phyloP scores from a whole-genome alignment of 2,329 filamentous ascomycete genomes.

The Fusarium piperis region DNA sequence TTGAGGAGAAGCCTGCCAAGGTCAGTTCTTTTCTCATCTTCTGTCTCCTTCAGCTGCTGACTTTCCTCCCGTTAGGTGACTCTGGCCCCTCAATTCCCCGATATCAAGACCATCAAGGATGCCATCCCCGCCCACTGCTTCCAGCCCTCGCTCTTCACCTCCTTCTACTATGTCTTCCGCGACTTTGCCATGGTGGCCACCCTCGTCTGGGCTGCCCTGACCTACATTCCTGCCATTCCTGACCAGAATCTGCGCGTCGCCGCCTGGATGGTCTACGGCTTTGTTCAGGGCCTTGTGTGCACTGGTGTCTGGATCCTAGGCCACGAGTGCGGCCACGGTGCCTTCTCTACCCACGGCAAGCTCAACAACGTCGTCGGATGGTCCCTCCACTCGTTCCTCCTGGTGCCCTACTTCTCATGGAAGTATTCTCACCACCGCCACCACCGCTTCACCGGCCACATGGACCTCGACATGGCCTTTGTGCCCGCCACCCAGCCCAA shows the following conservation, averaged over 20 bases:
- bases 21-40: conserved; percentile 6
- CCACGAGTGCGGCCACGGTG: conserved; percentile 77
- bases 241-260: conserved; percentile 54
- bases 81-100: conserved; percentile 39
- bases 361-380: conserved; percentile 72
- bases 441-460: conserved; percentile 74
- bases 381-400: conserved; percentile 70
- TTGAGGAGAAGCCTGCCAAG: conserved; percentile 32
- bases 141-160: conserved; percentile 61
- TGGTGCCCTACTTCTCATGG: conserved; percentile 79
- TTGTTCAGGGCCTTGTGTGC: conserved; percentile 71
- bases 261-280: conserved; percentile 69
- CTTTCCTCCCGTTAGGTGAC: conserved; percentile 12
- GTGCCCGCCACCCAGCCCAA: conserved; percentile 61
- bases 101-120: conserved; percentile 46
- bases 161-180: conserved; percentile 65
- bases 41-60: neutral
- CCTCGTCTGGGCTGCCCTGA: conserved; percentile 61
- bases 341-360: conserved; percentile 66
- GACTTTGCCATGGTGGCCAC: conserved; percentile 61
- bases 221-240: conserved; percentile 62
- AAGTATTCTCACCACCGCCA: conserved; percentile 76
- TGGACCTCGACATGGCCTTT: conserved; percentile 74
- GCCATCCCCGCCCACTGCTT: conserved; percentile 72
- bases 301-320: conserved; percentile 77